Evolutionary conservation across 2,329 filamentous ascomycete species (phyloP).

Genomic region (Graphium sp.): DNA sequence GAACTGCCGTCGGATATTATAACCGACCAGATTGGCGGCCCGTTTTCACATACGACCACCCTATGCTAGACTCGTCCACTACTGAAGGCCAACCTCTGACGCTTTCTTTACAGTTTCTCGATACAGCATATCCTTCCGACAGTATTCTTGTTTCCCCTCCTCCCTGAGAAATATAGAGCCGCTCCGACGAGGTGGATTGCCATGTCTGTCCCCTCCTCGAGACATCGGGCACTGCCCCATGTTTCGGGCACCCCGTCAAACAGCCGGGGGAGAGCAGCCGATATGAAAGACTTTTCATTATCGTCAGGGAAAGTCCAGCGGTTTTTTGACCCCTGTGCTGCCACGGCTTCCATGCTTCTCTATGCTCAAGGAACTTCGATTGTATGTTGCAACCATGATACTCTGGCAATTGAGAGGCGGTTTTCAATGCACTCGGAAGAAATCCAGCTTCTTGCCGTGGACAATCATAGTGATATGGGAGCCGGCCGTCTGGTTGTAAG

Average conservation of each 20-base stretch:
- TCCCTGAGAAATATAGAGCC: too few species aligned
- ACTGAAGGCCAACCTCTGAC: too few species aligned
- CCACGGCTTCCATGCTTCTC: slow-evolving; percentile 79
- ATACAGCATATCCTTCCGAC: too few species aligned
- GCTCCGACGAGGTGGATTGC: too few species aligned
- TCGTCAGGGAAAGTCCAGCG: slow-evolving; percentile 14
- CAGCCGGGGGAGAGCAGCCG: slow-evolving; percentile 4
- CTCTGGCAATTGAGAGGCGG: slow-evolving; percentile 69
- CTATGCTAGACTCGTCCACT: too few species aligned
- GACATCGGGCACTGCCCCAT: slow-evolving; percentile 3
- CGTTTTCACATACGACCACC: too few species aligned
- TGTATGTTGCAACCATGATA: slow-evolving; percentile 84
- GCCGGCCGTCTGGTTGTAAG: slow-evolving; percentile 78
- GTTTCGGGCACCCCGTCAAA: slow-evolving; percentile 4
- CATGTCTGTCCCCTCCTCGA: slow-evolving; percentile 4
- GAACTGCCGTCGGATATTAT: too few species aligned
- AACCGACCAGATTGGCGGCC: too few species aligned
- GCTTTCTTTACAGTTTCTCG: too few species aligned
- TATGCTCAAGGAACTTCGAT: slow-evolving; percentile 73
- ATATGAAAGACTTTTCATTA: slow-evolving; percentile 6
- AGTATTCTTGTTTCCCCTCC: too few species aligned
- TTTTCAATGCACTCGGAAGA: slow-evolving; percentile 76
- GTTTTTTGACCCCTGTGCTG: slow-evolving; percentile 73
- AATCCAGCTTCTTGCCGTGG: slow-evolving; percentile 69
- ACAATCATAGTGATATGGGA: slow-evolving; percentile 78